A percentile compares a stretch with the other conserved stretches of the same genome.
Evolutionary conservation across 2,329 filamentous ascomycete species (phyloP).

Genomic region (Cercospora sp.): DNA sequence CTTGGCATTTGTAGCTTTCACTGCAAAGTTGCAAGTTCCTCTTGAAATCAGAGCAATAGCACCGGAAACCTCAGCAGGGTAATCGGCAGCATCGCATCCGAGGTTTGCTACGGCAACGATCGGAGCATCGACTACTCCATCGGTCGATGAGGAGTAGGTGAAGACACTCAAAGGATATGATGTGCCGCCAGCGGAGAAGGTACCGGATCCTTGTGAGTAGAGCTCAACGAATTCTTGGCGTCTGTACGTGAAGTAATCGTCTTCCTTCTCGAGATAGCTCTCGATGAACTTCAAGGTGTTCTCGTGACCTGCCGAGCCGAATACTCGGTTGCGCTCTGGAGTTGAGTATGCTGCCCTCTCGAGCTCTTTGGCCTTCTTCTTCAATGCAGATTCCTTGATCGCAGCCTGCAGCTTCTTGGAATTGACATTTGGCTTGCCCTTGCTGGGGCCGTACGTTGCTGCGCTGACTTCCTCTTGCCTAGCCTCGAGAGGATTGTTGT

Average conservation of each 20-base stretch:
- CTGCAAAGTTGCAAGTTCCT: conserved; percentile 69
- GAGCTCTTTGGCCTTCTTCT: conserved; percentile 34
- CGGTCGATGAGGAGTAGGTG: conserved; percentile 57
- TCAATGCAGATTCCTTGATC: conserved; percentile 24
- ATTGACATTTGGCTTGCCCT: conserved; percentile 18
- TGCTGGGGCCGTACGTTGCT: not conserved
- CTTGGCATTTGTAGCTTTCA: conserved; percentile 68
- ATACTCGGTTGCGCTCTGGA: conserved; percentile 41
- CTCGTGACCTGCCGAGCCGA: conserved; percentile 42
- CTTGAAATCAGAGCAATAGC: conserved; percentile 71
- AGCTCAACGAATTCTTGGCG: conserved; percentile 46
- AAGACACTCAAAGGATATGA: conserved; percentile 61
- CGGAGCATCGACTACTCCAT: conserved; percentile 58
- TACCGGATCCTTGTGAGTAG: conserved; percentile 38
- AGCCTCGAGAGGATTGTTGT: conserved; percentile 11
- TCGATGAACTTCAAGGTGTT: conserved; percentile 44
- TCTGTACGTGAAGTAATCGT: conserved; percentile 61
- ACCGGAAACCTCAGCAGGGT: conserved; percentile 57
- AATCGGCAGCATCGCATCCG: conserved; percentile 66
- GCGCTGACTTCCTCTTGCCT: conserved; percentile 13
- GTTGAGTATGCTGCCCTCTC: conserved; percentile 43
- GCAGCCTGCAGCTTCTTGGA: conserved; percentile 24
- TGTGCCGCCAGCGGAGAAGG: conserved; percentile 57
- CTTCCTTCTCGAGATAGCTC: conserved; percentile 45
- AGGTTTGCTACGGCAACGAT: conserved; percentile 60